These are phyloP conservation scores for Hyphopichia khmerensis DNA, from an alignment of 1,139 yeast species.

Conservation along the genomic window DNA sequence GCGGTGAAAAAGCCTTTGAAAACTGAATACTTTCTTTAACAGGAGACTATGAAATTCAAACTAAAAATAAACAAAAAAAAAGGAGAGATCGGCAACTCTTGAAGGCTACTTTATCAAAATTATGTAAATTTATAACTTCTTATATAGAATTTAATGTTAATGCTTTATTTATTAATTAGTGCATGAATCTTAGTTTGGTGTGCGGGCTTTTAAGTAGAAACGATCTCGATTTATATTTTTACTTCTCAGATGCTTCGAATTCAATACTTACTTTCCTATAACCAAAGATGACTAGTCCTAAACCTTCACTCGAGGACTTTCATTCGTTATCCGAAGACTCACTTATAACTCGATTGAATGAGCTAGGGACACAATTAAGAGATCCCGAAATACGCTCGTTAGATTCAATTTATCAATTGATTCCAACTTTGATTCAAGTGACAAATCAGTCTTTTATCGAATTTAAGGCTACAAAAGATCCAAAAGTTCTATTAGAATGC, in stretches of 20 bases:
- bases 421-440: slow-evolving; percentile 1
- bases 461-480: background rate
- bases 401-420: background rate
- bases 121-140: background rate
- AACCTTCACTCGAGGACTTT: background rate
- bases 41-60: background rate
- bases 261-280: too few species aligned
- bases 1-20: slow-evolving; percentile 73
- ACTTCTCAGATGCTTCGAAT: too few species aligned
- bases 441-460: background rate
- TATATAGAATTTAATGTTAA: background rate
- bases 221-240: too few species aligned
- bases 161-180: background rate
- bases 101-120: too few species aligned
- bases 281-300: background rate
- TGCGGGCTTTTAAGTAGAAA: too few species aligned
- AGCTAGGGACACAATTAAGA: slow-evolving; percentile 3
- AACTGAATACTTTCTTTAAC: slow-evolving; percentile 11
- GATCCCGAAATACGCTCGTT: background rate
- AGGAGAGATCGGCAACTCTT: too few species aligned
- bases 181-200: background rate
- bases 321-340: background rate
- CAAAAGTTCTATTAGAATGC: slow-evolving; percentile 11
- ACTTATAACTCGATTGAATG: background rate
- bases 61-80: background rate